Conservation (phyloP, 2,329 filamentous ascomycete genomes). For the Ilyonectria sp. region DNA sequence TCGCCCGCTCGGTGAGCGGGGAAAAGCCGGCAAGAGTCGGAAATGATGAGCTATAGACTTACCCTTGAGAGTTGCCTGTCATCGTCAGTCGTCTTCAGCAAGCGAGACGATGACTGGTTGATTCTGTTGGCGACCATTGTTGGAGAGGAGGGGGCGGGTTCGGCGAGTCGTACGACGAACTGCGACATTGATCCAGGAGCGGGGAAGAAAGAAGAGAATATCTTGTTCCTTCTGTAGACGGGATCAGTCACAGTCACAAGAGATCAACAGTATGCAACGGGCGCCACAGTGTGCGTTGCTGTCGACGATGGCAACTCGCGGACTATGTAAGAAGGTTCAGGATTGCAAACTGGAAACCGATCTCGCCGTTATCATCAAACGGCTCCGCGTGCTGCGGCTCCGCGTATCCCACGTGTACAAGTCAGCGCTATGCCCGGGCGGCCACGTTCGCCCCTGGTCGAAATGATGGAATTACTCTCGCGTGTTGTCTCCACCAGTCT, state of each 20-base stretch:
- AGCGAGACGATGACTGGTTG: conserved; percentile 88
- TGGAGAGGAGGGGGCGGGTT: background rate
- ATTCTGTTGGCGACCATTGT: conserved; percentile 18
- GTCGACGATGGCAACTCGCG: background rate
- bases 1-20: background rate
- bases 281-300: background rate
- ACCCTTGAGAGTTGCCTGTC: conserved; percentile 95
- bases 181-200: background rate
- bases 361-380: background rate
- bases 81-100: conserved; percentile 97
- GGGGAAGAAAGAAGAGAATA: too few species aligned
- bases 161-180: background rate
- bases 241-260: too few species aligned
- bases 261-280: background rate
- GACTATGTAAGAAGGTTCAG: background rate
- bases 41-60: conserved; percentile 52
- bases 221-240: too few species aligned
- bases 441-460: too few species aligned
- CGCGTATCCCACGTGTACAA: conserved; percentile 79
- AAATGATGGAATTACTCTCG: too few species aligned
- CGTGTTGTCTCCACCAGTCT: too few species aligned
- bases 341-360: background rate
- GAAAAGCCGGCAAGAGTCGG: background rate
- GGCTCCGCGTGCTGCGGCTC: conserved; percentile 21
- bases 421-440: conserved; percentile 74